Evolutionary conservation across 129 eudicot genomes (phyloP), one percentile per base, ranked within the genome.

Genomic region (Glebionis coronaria): DNA sequence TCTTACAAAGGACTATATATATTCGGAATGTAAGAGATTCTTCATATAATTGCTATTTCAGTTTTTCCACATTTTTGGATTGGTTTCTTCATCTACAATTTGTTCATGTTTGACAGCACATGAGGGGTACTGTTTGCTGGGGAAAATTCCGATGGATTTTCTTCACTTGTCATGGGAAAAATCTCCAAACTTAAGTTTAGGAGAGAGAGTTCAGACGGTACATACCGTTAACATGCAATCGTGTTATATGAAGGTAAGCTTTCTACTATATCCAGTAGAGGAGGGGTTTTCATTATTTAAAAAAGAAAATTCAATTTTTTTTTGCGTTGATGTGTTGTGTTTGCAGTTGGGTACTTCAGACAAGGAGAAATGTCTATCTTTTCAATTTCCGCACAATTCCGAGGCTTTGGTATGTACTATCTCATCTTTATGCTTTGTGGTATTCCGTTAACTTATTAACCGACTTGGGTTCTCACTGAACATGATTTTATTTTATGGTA

Each of bases 201-300:
- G 95, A 65, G 88, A 84, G 74, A 78, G 81, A 75, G 85, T 82
- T 47, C 93, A 87, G 79, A 63, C 80, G 82, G 68, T 82, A 70
- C 84, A 86, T 20, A 77, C 82, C n/a, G 90, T 89, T 38, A 85
- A 81, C 82, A 74, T 94, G 95, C 77, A 69, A 51, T 73, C 97
- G 38, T 90, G 88, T 73, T 68, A 63, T 68, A 58, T 84, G 82
- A 84, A 81, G 97, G 99, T 94, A 84, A 35, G 62, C 69, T 64
- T 35, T 29, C 16, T n/a, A 23, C 18, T 7, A 67, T 57, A 53
- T 65, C 46, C 54, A 8, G 28, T 70, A 61, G 40, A 56, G 42
- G 58, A 10, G 20, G 29, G n/a, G 9, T 45, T 11, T 49, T 47
- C 8, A n/a, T n/a, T n/a, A n/a, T n/a, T n/a, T n/a, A n/a, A n/a